Base-by-base conservation (phyloP, 352 stramenopile genomes). In the Phytophthora cryptogea region DNA sequence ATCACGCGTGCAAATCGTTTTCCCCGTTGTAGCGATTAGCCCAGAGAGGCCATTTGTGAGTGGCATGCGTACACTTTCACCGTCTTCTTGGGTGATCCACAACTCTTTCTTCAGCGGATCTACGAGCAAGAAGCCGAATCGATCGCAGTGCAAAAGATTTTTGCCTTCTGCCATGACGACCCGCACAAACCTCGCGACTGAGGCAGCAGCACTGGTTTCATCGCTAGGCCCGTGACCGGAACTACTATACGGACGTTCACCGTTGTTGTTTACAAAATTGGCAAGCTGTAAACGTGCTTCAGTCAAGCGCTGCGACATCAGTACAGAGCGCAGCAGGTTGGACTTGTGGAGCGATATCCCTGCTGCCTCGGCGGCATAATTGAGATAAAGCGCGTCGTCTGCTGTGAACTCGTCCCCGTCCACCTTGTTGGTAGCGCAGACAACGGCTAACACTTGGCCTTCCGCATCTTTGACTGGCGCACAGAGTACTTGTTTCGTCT, bases 341-440 rank as follows among this genome's bases (percentile, higher is more conserved):
- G 79, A 76, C 50, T 91, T 91, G 69, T 91, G 82, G 40, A 91
- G 54, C 1, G 82, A 85, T 55, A 91, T 89, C 7, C 82, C 79
- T 8, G 78, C 82, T 0, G 79, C 82, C 10, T 91, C 82, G 9
- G 82, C 82, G 3, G 80, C 79, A 42, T 91, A 91, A 32, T 84
- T 89, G 43, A 91, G 74, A 42, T 87, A 91, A 11, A 91, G 54
- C 1, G 81, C 80, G 36, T 91, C 81, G 39, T 91, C 81, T 5
- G 68, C 62, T 27, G 75, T 78, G 37, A 91, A 91, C 37, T 91
- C 81, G 20, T 78, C 79, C 20, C 67, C 70, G 49, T 88, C 79
- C 11, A 83, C 66, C 59, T 91, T 91, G 68, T 91, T 91, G 46
- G 82, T 77, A 5, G 81, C 81, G 20, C 74, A 84, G 31, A 90